Evolutionary conservation across 129 eudicot genomes (phyloP).

Genomic region (Lactuca sativa): DNA sequence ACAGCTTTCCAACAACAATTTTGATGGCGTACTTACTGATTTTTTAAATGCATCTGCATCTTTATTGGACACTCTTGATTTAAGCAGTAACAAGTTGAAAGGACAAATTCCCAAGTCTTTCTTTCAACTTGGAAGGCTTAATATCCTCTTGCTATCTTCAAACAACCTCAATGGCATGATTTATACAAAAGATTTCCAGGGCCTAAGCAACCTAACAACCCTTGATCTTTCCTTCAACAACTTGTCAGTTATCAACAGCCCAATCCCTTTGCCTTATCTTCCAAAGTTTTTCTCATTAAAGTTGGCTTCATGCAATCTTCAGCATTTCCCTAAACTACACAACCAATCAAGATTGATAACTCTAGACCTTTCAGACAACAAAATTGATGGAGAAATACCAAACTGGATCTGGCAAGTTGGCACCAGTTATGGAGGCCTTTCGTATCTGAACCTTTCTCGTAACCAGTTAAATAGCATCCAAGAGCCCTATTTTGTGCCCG

Average conservation of each 20-base stretch:
- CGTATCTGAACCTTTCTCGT: constrained; percentile 46
- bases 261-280: background rate
- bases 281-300: constrained; percentile 35
- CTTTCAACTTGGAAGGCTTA: constrained; percentile 27
- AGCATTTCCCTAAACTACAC: constrained; percentile 36
- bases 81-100: constrained; percentile 47
- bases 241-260: constrained; percentile 28
- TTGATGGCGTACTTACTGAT: constrained; percentile 36
- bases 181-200: background rate
- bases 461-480: constrained; percentile 39
- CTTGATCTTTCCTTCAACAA: constrained; percentile 61
- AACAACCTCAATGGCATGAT: constrained; percentile 34
- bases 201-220: constrained; percentile 3
- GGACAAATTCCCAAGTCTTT: constrained; percentile 51
- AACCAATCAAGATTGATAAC: constrained; percentile 29
- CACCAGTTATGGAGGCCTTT: constrained; percentile 11
- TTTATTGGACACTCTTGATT: constrained; percentile 42
- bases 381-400: constrained; percentile 56
- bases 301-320: constrained; percentile 58
- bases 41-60: constrained; percentile 22
- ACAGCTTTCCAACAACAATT: constrained; percentile 47
- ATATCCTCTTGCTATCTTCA: constrained; percentile 25
- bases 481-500: constrained; percentile 16
- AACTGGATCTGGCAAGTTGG: constrained; percentile 55
- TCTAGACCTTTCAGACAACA: constrained; percentile 62